These are phyloP conservation scores for Pythium oligandrum DNA, from an alignment of 352 stramenopile species.

Conservation along the genomic window DNA sequence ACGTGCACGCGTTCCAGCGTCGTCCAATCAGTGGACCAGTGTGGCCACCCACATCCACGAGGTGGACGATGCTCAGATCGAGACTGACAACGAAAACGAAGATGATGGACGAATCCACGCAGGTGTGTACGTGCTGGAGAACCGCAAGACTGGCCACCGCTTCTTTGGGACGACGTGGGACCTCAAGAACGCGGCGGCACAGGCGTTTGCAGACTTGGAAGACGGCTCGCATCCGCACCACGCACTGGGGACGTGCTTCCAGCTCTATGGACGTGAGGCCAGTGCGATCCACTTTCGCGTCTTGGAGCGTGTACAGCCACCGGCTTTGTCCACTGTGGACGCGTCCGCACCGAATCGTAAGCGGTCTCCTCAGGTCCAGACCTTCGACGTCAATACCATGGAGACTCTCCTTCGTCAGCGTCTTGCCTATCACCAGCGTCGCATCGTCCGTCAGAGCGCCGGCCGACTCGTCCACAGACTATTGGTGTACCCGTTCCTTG, in stretches of 20 bases:
- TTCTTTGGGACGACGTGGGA: slow-evolving; percentile 76
- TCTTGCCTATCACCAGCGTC: slow-evolving; percentile 29
- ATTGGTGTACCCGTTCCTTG: slow-evolving; percentile 30
- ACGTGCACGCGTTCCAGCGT: background rate
- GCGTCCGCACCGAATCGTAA: too few relatives aligned
- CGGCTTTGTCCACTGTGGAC: slow-evolving; percentile 3
- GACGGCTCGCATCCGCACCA: slow-evolving; percentile 36
- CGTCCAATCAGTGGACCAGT: slow-evolving; percentile 27
- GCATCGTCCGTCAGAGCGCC: slow-evolving; percentile 23
- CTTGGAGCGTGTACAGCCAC: slow-evolving; percentile 39
- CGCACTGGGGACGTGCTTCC: slow-evolving; percentile 36
- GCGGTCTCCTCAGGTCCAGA: background rate
- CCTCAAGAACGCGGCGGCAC: slow-evolving; percentile 42
- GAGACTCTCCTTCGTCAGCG: slow-evolving; percentile 36
- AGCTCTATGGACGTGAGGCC: slow-evolving; percentile 32
- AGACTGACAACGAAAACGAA: slow-evolving; percentile 8
- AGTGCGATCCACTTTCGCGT: slow-evolving; percentile 49
- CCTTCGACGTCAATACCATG: slow-evolving; percentile 54
- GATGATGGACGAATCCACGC: slow-evolving; percentile 41
- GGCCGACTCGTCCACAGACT: slow-evolving; percentile 32
- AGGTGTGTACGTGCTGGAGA: slow-evolving; percentile 63
- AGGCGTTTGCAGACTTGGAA: slow-evolving; percentile 43
- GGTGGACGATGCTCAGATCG: background rate
- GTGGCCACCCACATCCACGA: background rate
- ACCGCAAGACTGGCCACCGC: slow-evolving; percentile 49